phyloP scores from a whole-genome alignment of 345 rosid species.

The Eucalyptus lansdowneana region DNA sequence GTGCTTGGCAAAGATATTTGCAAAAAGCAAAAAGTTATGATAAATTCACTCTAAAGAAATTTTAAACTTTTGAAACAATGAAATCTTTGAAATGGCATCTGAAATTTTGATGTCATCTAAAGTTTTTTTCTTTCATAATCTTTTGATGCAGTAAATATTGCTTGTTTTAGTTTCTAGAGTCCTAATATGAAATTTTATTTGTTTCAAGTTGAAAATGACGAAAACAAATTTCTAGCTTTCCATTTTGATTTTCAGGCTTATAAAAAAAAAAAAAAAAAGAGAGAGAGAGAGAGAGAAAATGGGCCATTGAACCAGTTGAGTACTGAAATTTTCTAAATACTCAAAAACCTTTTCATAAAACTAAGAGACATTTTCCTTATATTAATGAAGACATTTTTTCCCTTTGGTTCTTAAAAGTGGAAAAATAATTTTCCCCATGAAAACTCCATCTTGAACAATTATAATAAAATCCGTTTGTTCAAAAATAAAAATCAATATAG shows the following conservation, averaged over 20 bases:
- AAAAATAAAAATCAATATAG: background rate
- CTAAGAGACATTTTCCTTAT: background rate
- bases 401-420: background rate
- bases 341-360: background rate
- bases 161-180: background rate
- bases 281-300: background rate
- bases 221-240: background rate
- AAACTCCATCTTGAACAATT: background rate
- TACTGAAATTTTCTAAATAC: background rate
- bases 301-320: background rate
- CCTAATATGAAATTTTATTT: background rate
- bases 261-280: background rate
- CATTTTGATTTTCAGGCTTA: background rate
- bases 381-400: background rate
- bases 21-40: background rate
- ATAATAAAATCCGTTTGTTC: background rate
- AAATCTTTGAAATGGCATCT: background rate
- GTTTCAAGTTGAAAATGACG: background rate
- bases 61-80: background rate
- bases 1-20: background rate
- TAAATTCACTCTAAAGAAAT: background rate
- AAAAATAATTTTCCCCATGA: background rate
- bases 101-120: background rate
- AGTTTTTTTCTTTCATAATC: background rate
- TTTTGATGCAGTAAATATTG: background rate